Conservation (phyloP, 1,284 basidiomycete genomes). For the Cutaneotrichosporon sp. region DNA sequence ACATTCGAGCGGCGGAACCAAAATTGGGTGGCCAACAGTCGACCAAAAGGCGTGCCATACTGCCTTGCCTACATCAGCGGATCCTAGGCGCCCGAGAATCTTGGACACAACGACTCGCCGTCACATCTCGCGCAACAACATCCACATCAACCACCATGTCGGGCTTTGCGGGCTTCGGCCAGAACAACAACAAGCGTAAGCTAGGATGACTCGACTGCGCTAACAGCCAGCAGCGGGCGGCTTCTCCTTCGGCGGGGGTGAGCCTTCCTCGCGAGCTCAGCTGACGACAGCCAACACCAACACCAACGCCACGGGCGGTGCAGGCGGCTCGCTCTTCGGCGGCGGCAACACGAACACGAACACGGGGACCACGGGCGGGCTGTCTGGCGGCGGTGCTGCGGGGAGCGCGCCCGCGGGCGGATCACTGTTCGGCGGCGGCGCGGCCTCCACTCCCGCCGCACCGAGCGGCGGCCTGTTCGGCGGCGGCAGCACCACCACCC, state of each 20-base stretch:
- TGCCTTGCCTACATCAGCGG: background rate
- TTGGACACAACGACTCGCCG: background rate
- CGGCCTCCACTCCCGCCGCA: constrained; percentile 14
- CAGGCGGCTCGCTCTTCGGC: constrained; percentile 17
- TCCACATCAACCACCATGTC: constrained; percentile 12
- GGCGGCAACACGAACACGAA: constrained; percentile 5
- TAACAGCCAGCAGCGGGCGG: constrained; percentile 14
- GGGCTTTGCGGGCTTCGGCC: constrained; percentile 44
- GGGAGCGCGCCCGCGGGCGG: constrained; percentile 28
- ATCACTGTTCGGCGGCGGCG: constrained; percentile 34
- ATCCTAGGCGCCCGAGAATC: background rate
- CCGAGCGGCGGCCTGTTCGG: constrained; percentile 34
- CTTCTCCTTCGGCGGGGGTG: constrained; percentile 24
- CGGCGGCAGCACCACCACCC: constrained; percentile 25
- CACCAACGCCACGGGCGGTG: constrained; percentile 16
- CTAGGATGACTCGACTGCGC: constrained; percentile 5
- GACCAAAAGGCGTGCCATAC: background rate
- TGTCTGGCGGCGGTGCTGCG: constrained; percentile 11
- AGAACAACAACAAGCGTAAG: constrained; percentile 29
- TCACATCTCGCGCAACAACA: background rate
- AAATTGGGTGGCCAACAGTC: background rate
- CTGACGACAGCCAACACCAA: constrained; percentile 13
- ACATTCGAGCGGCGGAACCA: background rate
- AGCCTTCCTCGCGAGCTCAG: background rate
- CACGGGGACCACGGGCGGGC: no score